Evolutionary conservation across 768 basidiomycete genomes (phyloP), one percentile per base, ranked within the genome.

Genomic region (Rhodotorula babjevae): DNA sequence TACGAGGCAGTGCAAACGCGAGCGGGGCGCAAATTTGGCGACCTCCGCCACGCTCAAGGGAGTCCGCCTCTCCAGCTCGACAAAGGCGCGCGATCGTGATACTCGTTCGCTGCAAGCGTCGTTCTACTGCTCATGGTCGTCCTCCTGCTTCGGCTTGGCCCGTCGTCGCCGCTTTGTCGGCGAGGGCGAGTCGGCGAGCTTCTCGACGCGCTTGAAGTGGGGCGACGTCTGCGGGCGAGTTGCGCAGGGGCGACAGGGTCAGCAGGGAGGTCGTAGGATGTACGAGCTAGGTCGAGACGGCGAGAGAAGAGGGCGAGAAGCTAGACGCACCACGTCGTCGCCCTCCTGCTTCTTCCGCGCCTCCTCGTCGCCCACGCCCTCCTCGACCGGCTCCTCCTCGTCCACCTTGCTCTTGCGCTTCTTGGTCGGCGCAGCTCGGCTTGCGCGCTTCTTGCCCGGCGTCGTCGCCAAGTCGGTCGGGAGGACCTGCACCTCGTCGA

Each of bases 401-500:
- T 46, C 44, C 6, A 14, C 44, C 44, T 46, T 46, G 44, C 29
- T n/a, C 23, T 59, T 52, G 6, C 50, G 59, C 27, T 27, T 36
- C 44, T 50, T 60, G 25, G 61, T 18, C 47, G 42, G 46, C 21
- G 12, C 18, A n/a, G 16, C 58, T n/a, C 62, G 53, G 65, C 36
- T 31, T 5, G 53, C 49, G 18, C 64, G 18, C 44, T 55, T 67
- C 40, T 52, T 70, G 50, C 29, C 14, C 49, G n/a, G 36, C 11
- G 27, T 15, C 47, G 9, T 29, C 29, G 16, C 68, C n/a, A 53
- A 8, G 0, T 21, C 68, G 2, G 61, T 57, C 18, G 73, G 68
- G 16, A 77, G 50, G 14, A 69, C 60, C 68, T 78, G 76, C 14
- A 74, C 72, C 18, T 29, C 44, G 29, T 73, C 77, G 16, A 77